A percentile compares a stretch with the other conserved stretches of the same genome.
phyloP scores from a whole-genome alignment of 768 basidiomycete genomes.

The Leccinum uliginosum region DNA sequence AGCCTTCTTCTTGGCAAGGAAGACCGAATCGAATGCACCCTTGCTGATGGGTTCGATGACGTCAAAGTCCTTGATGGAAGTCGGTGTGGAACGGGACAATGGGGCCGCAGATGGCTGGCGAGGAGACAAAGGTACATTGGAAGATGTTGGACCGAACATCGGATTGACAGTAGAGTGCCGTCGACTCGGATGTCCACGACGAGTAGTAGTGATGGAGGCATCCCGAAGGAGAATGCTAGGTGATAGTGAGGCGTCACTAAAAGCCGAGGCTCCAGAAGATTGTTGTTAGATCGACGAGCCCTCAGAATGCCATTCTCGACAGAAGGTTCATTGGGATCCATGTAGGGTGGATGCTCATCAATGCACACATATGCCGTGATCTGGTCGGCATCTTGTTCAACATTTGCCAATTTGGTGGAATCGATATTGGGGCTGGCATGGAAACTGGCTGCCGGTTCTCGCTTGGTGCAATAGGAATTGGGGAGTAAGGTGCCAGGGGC shows the following conservation, averaged over 20 bases:
- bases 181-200: slow-evolving; percentile 58
- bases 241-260: slow-evolving; percentile 70
- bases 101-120: slow-evolving; percentile 77
- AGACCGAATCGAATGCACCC: slow-evolving; percentile 97
- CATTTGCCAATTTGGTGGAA: slow-evolving; percentile 40
- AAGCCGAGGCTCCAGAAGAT: slow-evolving; percentile 60
- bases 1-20: slow-evolving; percentile 95
- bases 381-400: slow-evolving; percentile 57
- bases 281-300: slow-evolving; percentile 63
- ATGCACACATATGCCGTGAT: slow-evolving; percentile 66
- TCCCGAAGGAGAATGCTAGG: slow-evolving; percentile 55
- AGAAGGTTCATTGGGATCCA: slow-evolving; percentile 57
- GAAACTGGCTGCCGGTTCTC: slow-evolving; percentile 27
- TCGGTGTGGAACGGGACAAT: slow-evolving; percentile 70
- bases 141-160: slow-evolving; percentile 51
- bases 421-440: slow-evolving; percentile 40
- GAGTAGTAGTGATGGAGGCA: slow-evolving; percentile 35
- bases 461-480: slow-evolving; percentile 20
- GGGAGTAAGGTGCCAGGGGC: slow-evolving; percentile 57
- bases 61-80: slow-evolving; percentile 98
- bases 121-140: slow-evolving; percentile 70
- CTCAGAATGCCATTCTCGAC: slow-evolving; percentile 43
- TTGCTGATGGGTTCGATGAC: slow-evolving; percentile 99
- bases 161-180: slow-evolving; percentile 71
- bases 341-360: slow-evolving; percentile 58